phyloP scores from a whole-genome alignment of 768 basidiomycete genomes.

The Pleurotus platypus region DNA sequence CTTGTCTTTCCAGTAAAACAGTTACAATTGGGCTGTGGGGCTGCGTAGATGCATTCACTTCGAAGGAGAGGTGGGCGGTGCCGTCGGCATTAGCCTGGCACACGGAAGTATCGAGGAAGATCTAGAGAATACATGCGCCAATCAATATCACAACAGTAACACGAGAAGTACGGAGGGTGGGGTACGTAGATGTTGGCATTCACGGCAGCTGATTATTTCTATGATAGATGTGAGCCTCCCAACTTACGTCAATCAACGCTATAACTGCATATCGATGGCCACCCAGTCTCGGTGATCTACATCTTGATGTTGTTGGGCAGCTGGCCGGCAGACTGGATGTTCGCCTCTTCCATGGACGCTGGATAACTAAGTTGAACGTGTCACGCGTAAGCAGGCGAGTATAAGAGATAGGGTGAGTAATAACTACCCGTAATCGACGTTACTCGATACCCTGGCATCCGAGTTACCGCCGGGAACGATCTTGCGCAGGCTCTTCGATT shows the following conservation, averaged over 20 bases:
- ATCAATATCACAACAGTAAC: conserved; percentile 8
- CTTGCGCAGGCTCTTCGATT: conserved; percentile 52
- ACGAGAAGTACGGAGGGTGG: not conserved
- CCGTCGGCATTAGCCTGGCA: conserved; percentile 84
- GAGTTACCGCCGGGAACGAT: conserved; percentile 70
- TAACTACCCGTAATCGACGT: conserved; percentile 61
- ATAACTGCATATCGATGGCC: conserved; percentile 52
- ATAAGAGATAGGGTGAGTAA: conserved; percentile 4
- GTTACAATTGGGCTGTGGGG: not conserved
- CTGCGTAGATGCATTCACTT: conserved; percentile 34
- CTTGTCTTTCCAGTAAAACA: conserved; percentile 54
- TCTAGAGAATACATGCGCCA: conserved; percentile 47
- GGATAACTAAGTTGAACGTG: conserved; percentile 50
- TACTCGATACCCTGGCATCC: conserved; percentile 64
- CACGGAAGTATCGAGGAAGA: conserved; percentile 70
- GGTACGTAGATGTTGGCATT: conserved; percentile 55
- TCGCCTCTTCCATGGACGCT: conserved; percentile 78
- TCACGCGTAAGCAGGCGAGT: not conserved
- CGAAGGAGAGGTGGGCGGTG: conserved; percentile 87
- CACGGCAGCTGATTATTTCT: conserved; percentile 57
- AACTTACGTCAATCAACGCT: not conserved
- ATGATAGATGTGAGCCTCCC: not conserved
- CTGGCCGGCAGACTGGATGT: conserved; percentile 51
- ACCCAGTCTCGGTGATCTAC: conserved; percentile 92
- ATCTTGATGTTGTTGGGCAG: conserved; percentile 70